These are phyloP conservation scores for Sporobolomyces phaffii DNA, from an alignment of 768 basidiomycete genomes.

Conservation along the genomic window DNA sequence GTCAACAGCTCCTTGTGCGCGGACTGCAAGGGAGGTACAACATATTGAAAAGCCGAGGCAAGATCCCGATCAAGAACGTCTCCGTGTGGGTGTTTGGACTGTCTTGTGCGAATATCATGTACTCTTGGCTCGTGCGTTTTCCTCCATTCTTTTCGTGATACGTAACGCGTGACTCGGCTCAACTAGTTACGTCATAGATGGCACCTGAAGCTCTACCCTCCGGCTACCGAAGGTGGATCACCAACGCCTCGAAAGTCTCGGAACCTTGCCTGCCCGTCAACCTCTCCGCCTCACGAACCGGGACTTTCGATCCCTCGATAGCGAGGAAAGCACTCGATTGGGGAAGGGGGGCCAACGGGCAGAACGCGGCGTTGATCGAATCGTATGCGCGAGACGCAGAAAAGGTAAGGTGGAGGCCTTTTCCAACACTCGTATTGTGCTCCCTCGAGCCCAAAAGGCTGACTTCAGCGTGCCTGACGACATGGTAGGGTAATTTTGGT, in stretches of 20 bases:
- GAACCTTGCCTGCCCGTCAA: conserved; percentile 32
- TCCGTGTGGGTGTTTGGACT: conserved; percentile 73
- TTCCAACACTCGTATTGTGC: too few species aligned
- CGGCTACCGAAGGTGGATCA: conserved; percentile 39
- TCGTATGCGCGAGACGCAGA: conserved; percentile 22
- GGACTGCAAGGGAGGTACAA: conserved; percentile 89
- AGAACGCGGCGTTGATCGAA: conserved; percentile 41
- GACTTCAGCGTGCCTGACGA: neutral
- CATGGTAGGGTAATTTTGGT: conserved; percentile 42
- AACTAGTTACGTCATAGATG: conserved; percentile 21
- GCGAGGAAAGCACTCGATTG: conserved; percentile 15
- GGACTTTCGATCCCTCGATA: conserved; percentile 21
- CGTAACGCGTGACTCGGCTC: neutral
- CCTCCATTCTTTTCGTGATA: neutral
- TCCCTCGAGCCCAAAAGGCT: too few species aligned
- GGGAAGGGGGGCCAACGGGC: conserved; percentile 39
- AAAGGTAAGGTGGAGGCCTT: conserved; percentile 15
- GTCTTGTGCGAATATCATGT: conserved; percentile 72
- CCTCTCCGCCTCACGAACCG: neutral
- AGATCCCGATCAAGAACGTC: conserved; percentile 71
- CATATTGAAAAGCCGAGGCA: conserved; percentile 61
- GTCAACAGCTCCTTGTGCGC: conserved; percentile 82
- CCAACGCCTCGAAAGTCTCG: conserved; percentile 34
- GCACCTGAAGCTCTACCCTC: conserved; percentile 38
- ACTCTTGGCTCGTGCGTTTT: conserved; percentile 30